Base-by-base conservation (phyloP, 140 eudicot genomes). In the Senecio squalidus region DNA sequence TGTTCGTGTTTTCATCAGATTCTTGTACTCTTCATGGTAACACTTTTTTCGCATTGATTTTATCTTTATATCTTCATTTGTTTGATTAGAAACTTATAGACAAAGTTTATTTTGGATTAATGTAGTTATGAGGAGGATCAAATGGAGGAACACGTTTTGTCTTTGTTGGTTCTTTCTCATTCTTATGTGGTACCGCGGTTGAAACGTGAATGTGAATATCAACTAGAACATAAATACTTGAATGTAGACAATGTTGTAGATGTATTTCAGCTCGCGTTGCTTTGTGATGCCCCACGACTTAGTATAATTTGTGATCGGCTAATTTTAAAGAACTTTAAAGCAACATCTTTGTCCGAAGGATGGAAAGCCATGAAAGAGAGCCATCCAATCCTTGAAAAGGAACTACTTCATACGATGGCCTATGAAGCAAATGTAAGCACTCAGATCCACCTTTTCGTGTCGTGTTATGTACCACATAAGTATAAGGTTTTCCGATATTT, bases 201-300 rank as follows among this genome's bases (percentile, higher is more conserved):
- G 64, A 93, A 93, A 75, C 65, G 70, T 51, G 68, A 77, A 58
- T 93, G 99, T 46, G 96, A 88, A 56, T 24, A 58, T 52, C 77
- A 68, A 67, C 67, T 93, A 8, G 96, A 88, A 76, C 66, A 48
- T 21, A 80, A 74, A 67, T 61, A 72, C 71, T 65, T 93, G 25
- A 84, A 62, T 39, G 36, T 73, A 1, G 95, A 93, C 52, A 88
- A 88, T 61, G 87, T 43, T 1, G 28, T 84, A n/a, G 99, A 93
- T 17, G 76, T 84, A 21, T 88, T 93, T 68, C 99, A 93, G 69
- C 86, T 93, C 1, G 95, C 96, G 58, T 64, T 93, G 52, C 64
- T 93, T 26, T 93, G 99, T 72, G 99, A 93, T 55, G 82, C 90
- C 64, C 90, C 99, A 60, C 76, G 99, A 30, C 95, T 93, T 55